Conservation (phyloP, 2,329 filamentous ascomycete species). For the Aspergillus vadensis region DNA sequence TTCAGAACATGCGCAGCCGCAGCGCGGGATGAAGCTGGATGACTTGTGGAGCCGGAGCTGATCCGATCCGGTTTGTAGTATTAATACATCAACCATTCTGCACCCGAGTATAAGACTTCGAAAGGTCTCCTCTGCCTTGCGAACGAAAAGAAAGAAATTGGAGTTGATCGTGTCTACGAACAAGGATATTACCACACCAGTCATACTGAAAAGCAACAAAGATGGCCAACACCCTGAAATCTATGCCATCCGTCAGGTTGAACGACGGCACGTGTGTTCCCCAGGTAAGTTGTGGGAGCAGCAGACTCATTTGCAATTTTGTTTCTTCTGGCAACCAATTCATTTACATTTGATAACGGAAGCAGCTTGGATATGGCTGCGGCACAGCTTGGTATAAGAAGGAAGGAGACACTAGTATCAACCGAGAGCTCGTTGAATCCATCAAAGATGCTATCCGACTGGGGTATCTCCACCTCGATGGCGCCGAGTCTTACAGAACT, state of each 20-base stretch:
- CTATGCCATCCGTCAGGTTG: conserved; percentile 47
- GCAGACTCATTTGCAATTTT: background rate
- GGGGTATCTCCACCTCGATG: conserved; percentile 65
- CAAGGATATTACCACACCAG: too few relatives aligned
- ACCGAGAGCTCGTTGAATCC: conserved; percentile 57
- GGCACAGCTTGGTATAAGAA: conserved; percentile 67
- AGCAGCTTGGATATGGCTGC: conserved; percentile 61
- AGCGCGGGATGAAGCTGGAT: too few relatives aligned
- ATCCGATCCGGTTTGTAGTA: too few relatives aligned
- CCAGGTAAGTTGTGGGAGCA: conserved; percentile 45
- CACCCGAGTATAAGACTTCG: too few relatives aligned
- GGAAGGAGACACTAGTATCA: conserved; percentile 49
- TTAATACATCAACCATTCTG: too few relatives aligned
- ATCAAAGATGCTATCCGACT: conserved; percentile 60
- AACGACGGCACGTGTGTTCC: conserved; percentile 60
- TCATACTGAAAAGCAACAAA: background rate
- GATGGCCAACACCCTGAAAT: background rate
- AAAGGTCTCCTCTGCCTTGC: too few relatives aligned
- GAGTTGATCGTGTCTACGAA: too few relatives aligned
- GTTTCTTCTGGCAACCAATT: background rate
- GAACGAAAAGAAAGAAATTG: too few relatives aligned
- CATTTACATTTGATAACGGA: background rate
- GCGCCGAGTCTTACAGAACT: conserved; percentile 59
- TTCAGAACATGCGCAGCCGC: too few relatives aligned
- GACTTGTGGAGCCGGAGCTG: too few relatives aligned